Base-by-base conservation (phyloP, 495 filamentous ascomycete genomes). In the Penicillium angulare region DNA sequence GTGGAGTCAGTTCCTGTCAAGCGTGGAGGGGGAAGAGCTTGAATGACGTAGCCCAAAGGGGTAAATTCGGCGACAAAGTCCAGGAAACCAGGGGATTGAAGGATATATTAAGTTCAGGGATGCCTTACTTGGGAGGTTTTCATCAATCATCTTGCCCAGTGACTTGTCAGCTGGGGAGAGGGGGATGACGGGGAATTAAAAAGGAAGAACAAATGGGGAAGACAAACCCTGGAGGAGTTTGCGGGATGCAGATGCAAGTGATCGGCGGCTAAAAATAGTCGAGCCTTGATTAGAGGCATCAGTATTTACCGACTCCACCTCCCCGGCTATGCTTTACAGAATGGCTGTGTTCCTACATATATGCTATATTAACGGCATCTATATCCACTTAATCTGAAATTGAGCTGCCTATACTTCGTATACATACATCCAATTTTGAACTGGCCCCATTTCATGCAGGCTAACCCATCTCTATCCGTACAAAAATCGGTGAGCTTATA, bases 61-160 rank as follows among this genome's bases (percentile, higher is more conserved):
- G 20, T 12, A 20, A 20, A 20, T 35, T 18, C 7, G 9, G 26
- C 15, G 13, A 21, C 3, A n/a, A 3, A 22, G 34, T 4, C 12
- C 15, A 7, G 8, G 16, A 35, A 8, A 15, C 10, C 4, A 21
- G 15, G 6, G 20, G 29, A 4, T 8, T 21, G 13, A 23, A 22
- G 7, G 8, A n/a, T n/a, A n/a, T n/a, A n/a, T n/a, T n/a, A n/a
- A n/a, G n/a, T n/a, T n/a, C n/a, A n/a, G n/a, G n/a, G n/a, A 42
- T 16, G 15, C 65, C 80, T 61, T 75, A 87, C 85, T 91, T 53
- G 93, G 93, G 4, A 98, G 80, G 66, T 90, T 95, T 67, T 95
- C 89, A 82, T 98, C 93, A 46, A 98, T 80, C 91, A 96, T 96
- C 4, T 59, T 50, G 32, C 26, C 43, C 32, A 22, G 34, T 24